phyloP scores from a whole-genome alignment of 1,139 yeast genomes.

The Ogataea hybrid region DNA sequence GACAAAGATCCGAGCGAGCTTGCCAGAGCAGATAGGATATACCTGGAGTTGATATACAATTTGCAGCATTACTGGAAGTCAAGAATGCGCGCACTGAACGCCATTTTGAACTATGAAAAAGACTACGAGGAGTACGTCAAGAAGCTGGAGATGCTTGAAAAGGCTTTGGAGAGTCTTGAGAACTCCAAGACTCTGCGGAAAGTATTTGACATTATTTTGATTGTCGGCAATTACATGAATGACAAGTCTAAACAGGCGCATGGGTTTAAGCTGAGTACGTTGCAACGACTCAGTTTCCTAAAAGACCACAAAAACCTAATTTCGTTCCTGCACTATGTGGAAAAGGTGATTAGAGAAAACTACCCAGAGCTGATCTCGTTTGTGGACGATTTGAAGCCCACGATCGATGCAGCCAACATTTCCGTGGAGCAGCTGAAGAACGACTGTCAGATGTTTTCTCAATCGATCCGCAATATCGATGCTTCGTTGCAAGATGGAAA shows the following conservation, averaged over 20 bases:
- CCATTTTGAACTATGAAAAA: conserved; percentile 60
- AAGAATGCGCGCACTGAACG: conserved; percentile 66
- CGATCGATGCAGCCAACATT: conserved; percentile 58
- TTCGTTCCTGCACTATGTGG: conserved; percentile 80
- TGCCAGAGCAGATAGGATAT: conserved; percentile 74
- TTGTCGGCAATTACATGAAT: conserved; percentile 85
- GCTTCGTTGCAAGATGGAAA: conserved; percentile 73
- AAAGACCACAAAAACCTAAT: conserved; percentile 76
- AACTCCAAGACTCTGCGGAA: conserved; percentile 57
- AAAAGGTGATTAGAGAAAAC: conserved; percentile 62
- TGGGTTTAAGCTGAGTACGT: conserved; percentile 73
- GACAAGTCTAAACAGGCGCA: conserved; percentile 76
- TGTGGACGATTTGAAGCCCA: conserved; percentile 57
- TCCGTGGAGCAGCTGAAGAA: conserved; percentile 65
- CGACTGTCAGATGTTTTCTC: conserved; percentile 60
- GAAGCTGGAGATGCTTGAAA: conserved; percentile 62
- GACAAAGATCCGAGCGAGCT: conserved; percentile 74
- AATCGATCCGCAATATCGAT: conserved; percentile 64
- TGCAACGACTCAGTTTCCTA: conserved; percentile 72
- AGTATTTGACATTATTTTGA: conserved; percentile 72
- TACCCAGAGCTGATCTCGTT: conserved; percentile 65
- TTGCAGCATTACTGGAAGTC: conserved; percentile 81
- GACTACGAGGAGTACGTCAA: conserved; percentile 66
- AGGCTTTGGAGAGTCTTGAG: conserved; percentile 59
- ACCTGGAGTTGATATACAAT: conserved; percentile 69